Evolutionary conservation across 495 filamentous ascomycete species (phyloP).

Genomic region (Aspergillus ellipticus): DNA sequence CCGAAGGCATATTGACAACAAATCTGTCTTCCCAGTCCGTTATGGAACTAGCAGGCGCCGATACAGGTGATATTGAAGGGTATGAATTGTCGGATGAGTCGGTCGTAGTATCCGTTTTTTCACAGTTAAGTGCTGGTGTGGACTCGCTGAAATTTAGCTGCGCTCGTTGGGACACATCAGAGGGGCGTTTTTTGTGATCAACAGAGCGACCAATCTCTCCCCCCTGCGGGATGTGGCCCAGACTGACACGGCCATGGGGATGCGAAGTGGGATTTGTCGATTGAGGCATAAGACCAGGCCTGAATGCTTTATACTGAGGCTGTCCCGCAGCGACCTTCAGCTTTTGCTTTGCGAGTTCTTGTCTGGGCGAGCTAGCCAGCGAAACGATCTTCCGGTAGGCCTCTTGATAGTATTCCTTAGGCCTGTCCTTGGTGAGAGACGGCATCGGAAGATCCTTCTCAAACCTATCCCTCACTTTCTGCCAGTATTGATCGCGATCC

Average conservation of each 20-base stretch:
- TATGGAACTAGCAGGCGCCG: slow-evolving; percentile 28
- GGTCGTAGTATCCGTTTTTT: slow-evolving; percentile 21
- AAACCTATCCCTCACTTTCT: slow-evolving; percentile 27
- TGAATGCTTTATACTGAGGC: slow-evolving; percentile 18
- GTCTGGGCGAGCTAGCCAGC: slow-evolving; percentile 16
- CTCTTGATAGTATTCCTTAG: slow-evolving; percentile 18
- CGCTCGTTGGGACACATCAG: slow-evolving; percentile 25
- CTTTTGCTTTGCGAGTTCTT: slow-evolving; percentile 16
- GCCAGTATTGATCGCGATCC: slow-evolving; percentile 31
- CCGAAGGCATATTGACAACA: slow-evolving; percentile 46
- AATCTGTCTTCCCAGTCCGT: slow-evolving; percentile 45
- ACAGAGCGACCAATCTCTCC: slow-evolving; percentile 9
- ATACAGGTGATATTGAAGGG: slow-evolving; percentile 33
- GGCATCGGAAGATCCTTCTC: slow-evolving; percentile 28
- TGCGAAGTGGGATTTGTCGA: slow-evolving; percentile 29
- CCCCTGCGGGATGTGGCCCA: slow-evolving; percentile 5
- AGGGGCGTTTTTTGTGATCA: slow-evolving; percentile 21
- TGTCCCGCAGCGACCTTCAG: slow-evolving; percentile 11
- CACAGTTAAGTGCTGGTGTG: slow-evolving; percentile 16
- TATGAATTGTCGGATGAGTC: slow-evolving; percentile 31
- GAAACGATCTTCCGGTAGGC: slow-evolving; percentile 24
- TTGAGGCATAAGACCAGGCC: slow-evolving; percentile 23
- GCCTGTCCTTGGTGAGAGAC: slow-evolving; percentile 22
- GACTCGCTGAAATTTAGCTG: slow-evolving; percentile 16
- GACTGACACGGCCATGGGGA: slow-evolving; percentile 2